phyloP scores from a whole-genome alignment of 1,284 basidiomycete genomes.

The Meira miltonrushii region DNA sequence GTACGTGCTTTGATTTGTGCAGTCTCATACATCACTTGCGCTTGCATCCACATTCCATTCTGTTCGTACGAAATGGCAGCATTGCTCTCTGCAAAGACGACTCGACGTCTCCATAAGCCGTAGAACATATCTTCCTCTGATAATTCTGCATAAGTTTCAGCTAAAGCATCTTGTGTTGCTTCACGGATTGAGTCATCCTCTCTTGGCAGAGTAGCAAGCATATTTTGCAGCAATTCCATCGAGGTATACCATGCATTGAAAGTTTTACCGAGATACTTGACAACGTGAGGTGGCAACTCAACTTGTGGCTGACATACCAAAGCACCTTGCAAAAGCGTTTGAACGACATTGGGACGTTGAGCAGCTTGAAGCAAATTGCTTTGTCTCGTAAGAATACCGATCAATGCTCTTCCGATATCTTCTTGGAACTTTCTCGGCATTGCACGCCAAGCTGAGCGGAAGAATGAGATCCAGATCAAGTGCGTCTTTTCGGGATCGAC shows the following conservation, averaged over 20 bases:
- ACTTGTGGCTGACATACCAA: constrained; percentile 79
- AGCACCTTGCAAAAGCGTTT: constrained; percentile 80
- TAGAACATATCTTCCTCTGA: constrained; percentile 97
- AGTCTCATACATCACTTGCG: constrained; percentile 79
- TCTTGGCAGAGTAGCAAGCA: constrained; percentile 61
- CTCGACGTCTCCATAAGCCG: constrained; percentile 86
- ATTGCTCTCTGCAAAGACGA: constrained; percentile 83
- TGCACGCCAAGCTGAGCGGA: constrained; percentile 81
- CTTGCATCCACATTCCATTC: constrained; percentile 94
- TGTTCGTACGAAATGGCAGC: constrained; percentile 90
- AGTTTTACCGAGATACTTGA: constrained; percentile 94
- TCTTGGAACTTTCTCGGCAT: constrained; percentile 80
- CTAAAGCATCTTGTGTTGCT: constrained; percentile 80
- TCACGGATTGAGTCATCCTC: constrained; percentile 80
- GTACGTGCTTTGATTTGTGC: constrained; percentile 82
- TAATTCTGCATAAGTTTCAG: constrained; percentile 91
- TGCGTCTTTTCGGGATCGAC: constrained; percentile 73
- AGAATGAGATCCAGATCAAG: constrained; percentile 81
- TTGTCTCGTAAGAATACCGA: constrained; percentile 84
- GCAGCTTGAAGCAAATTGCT: constrained; percentile 85
- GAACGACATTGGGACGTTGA: constrained; percentile 87
- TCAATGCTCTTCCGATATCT: constrained; percentile 83
- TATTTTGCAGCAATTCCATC: constrained; percentile 76
- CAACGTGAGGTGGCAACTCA: constrained; percentile 83
- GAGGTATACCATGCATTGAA: constrained; percentile 92